Evolutionary conservation across 2,329 filamentous ascomycete species (phyloP).

Genomic region (Botrytis paeoniae): DNA sequence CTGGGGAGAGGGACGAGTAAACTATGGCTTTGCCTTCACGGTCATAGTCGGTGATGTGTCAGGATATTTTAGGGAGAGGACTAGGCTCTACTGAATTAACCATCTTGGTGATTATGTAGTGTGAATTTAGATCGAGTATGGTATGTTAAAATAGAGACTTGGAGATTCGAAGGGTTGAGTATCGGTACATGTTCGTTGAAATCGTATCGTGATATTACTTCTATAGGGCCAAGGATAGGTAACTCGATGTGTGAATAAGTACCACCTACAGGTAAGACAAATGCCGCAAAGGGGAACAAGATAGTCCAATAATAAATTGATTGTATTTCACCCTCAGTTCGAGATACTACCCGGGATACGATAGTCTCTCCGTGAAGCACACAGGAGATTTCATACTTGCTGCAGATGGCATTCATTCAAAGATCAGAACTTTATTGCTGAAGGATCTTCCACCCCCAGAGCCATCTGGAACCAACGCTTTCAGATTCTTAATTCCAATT

Average conservation of each 20-base stretch:
- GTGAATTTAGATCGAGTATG: neutral
- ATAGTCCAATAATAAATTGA: neutral
- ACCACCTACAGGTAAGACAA: neutral
- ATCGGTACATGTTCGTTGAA: neutral
- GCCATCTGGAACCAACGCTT: slow-evolving; percentile 29
- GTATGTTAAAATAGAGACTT: neutral
- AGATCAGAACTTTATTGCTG: neutral
- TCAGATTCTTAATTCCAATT: slow-evolving; percentile 29
- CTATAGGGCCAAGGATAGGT: neutral
- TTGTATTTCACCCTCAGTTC: neutral
- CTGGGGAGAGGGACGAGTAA: neutral
- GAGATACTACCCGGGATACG: neutral
- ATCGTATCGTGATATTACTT: neutral
- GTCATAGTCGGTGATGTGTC: neutral
- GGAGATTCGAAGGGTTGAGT: accelerated
- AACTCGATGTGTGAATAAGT: neutral
- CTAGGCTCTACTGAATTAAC: neutral
- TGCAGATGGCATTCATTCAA: slow-evolving; percentile 49
- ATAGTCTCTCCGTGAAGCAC: slow-evolving; percentile 29
- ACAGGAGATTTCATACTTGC: slow-evolving; percentile 52
- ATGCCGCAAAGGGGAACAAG: neutral
- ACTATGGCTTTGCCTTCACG: neutral
- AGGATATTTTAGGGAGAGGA: neutral
- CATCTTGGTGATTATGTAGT: neutral
- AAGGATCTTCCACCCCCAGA: neutral